phyloP scores from a whole-genome alignment of 805 yeast genomes.

The Lachancea kluyveri region DNA sequence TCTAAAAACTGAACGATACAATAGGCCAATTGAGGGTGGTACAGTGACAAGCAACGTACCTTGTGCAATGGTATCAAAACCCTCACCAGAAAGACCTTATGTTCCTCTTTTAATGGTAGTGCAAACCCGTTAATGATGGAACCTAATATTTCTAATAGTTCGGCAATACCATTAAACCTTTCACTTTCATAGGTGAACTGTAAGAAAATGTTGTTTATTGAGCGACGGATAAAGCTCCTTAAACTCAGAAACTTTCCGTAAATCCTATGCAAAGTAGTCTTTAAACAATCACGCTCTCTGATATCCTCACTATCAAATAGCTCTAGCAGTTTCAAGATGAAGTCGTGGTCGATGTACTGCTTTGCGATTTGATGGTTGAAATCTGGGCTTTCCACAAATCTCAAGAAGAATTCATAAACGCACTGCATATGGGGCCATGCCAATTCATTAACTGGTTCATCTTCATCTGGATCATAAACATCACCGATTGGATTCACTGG shows the following conservation, averaged over 20 bases:
- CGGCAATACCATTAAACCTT: conserved; percentile 92
- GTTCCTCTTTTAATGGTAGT: conserved; percentile 93
- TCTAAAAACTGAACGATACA: conserved; percentile 95
- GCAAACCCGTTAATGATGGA: conserved; percentile 98
- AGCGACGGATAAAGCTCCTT: conserved; percentile 84
- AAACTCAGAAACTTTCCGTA: conserved; percentile 91
- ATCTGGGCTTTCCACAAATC: conserved; percentile 92
- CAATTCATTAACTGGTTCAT: conserved; percentile 92
- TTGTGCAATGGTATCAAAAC: conserved; percentile 90
- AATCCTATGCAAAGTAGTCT: conserved; percentile 91
- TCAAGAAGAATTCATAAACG: conserved; percentile 86
- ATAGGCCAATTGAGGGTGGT: conserved; percentile 95
- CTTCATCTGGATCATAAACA: conserved; percentile 95
- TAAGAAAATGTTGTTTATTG: conserved; percentile 85
- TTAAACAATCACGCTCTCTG: conserved; percentile 89
- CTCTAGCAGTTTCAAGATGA: conserved; percentile 74
- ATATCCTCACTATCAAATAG: conserved; percentile 96
- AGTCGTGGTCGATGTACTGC: conserved; percentile 87
- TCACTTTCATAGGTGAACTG: conserved; percentile 94
- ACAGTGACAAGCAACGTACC: conserved; percentile 77
- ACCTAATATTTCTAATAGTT: conserved; percentile 88
- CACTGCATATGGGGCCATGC: conserved; percentile 99
- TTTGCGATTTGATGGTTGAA: conserved; percentile 91
- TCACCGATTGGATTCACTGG: conserved; percentile 98
- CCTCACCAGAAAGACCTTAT: conserved; percentile 80